phyloP scores from a whole-genome alignment of 225 moss, liverwort and hornwort genomes.

The Lunularia cruciata region DNA sequence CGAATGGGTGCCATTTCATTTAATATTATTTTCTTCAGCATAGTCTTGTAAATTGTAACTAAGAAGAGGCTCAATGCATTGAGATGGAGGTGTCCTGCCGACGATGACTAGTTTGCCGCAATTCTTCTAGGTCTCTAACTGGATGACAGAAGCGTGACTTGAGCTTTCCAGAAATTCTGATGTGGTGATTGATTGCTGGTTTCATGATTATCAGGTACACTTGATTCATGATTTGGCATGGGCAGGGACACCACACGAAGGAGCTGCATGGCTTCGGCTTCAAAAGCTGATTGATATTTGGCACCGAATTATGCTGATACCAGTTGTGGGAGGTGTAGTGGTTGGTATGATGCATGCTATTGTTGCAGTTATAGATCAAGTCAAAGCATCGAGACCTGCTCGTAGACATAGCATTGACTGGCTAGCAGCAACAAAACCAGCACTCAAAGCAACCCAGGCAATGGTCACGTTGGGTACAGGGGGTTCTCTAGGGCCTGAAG shows the following conservation, averaged over 20 bases:
- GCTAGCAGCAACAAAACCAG: slow-evolving; percentile 65
- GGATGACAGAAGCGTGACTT: no score
- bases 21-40: no score
- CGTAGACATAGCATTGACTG: slow-evolving; percentile 60
- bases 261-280: slow-evolving; percentile 80
- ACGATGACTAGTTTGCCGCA: background rate
- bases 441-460: slow-evolving; percentile 78
- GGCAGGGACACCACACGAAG: slow-evolving; percentile 81
- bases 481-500: slow-evolving; percentile 89
- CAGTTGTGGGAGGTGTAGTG: slow-evolving; percentile 80
- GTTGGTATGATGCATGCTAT: slow-evolving; percentile 84
- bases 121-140: background rate
- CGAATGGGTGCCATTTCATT: no score
- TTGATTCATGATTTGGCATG: slow-evolving; percentile 81
- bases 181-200: background rate
- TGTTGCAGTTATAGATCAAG: slow-evolving; percentile 58
- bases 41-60: no score
- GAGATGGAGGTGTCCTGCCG: background rate
- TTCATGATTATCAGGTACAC: slow-evolving; percentile 50
- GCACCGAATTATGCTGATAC: slow-evolving; percentile 74
- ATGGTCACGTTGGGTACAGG: slow-evolving; percentile 78
- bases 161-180: background rate
- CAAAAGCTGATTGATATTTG: slow-evolving; percentile 78
- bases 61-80: background rate
- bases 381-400: slow-evolving; percentile 50